These are phyloP conservation scores for Kuraishia floccosa DNA, from an alignment of 805 yeast genomes.

Conservation along the genomic window DNA sequence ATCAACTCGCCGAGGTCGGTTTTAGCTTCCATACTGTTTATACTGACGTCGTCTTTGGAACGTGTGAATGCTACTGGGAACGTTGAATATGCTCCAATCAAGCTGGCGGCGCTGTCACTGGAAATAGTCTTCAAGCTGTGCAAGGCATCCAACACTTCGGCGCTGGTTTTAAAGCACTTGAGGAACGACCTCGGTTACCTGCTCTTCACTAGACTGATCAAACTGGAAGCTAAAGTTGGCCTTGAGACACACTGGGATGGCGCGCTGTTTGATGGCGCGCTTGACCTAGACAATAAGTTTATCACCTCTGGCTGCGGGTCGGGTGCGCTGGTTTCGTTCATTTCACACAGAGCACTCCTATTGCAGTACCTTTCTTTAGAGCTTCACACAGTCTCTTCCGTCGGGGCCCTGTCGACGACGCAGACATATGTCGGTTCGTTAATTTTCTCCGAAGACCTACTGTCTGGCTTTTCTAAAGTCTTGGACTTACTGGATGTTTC, in stretches of 20 bases:
- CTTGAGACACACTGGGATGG: slow-evolving; percentile 45
- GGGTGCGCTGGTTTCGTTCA: slow-evolving; percentile 49
- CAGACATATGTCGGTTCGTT: slow-evolving; percentile 40
- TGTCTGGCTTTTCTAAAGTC: slow-evolving; percentile 54
- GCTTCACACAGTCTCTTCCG: slow-evolving; percentile 41
- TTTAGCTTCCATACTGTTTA: slow-evolving; percentile 37
- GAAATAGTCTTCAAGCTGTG: slow-evolving; percentile 55
- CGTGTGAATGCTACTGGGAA: slow-evolving; percentile 22
- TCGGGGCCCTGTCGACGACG: slow-evolving; percentile 38
- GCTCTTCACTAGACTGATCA: slow-evolving; percentile 40
- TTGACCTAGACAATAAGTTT: slow-evolving; percentile 20
- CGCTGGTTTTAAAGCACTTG: slow-evolving; percentile 36
- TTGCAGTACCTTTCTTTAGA: slow-evolving; percentile 63
- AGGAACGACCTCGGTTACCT: slow-evolving; percentile 26
- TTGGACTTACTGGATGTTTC: slow-evolving; percentile 64
- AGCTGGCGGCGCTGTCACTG: slow-evolving; percentile 44
- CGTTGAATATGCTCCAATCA: slow-evolving; percentile 43
- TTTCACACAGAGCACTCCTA: slow-evolving; percentile 46
- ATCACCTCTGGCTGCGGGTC: slow-evolving; percentile 24
- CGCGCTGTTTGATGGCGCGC: slow-evolving; percentile 27
- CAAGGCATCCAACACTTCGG: slow-evolving; percentile 42
- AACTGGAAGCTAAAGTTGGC: slow-evolving; percentile 43
- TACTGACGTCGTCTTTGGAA: slow-evolving; percentile 36
- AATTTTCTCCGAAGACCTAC: slow-evolving; percentile 35
- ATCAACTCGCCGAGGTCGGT: slow-evolving; percentile 44